Evolutionary conservation across 345 rosid genomes (phyloP).

Genomic region (Diplotaxis tenuifolia): DNA sequence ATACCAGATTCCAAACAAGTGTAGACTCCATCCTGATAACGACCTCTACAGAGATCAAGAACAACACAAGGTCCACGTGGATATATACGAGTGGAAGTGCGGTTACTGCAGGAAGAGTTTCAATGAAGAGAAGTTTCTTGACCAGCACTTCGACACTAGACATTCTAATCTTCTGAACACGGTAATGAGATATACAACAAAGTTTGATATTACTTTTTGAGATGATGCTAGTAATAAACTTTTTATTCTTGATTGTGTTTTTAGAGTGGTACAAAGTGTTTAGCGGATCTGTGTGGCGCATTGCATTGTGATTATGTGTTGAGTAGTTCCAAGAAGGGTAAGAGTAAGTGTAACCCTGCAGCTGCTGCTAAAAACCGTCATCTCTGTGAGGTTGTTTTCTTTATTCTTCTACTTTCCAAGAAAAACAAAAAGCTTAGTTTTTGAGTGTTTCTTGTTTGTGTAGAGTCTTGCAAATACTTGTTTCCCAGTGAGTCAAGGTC

Average conservation of each 20-base stretch:
- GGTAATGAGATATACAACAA: constrained; percentile 46
- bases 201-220: background rate
- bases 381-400: constrained; percentile 76
- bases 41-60: constrained; percentile 91
- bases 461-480: constrained; percentile 91
- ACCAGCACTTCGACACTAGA: constrained; percentile 75
- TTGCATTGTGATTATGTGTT: constrained; percentile 81
- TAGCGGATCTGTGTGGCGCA: constrained; percentile 94
- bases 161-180: constrained; percentile 76
- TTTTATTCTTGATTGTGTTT: constrained; percentile 24
- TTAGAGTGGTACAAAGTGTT: constrained; percentile 76
- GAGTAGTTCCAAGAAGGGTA: constrained; percentile 56
- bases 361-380: constrained; percentile 78
- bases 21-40: constrained; percentile 81
- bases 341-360: constrained; percentile 84
- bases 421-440: no score
- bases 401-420: background rate
- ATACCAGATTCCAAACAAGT: constrained; percentile 53
- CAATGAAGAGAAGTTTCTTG: constrained; percentile 75
- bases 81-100: constrained; percentile 79
- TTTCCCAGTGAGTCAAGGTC: constrained; percentile 75
- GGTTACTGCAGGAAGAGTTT: constrained; percentile 95
- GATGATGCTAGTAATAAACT: background rate
- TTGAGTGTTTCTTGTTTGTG: constrained; percentile 14
- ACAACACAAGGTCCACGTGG: constrained; percentile 74